Conservation (phyloP, 306 rosid genomes). For the Hylodesmum podocarpum region DNA sequence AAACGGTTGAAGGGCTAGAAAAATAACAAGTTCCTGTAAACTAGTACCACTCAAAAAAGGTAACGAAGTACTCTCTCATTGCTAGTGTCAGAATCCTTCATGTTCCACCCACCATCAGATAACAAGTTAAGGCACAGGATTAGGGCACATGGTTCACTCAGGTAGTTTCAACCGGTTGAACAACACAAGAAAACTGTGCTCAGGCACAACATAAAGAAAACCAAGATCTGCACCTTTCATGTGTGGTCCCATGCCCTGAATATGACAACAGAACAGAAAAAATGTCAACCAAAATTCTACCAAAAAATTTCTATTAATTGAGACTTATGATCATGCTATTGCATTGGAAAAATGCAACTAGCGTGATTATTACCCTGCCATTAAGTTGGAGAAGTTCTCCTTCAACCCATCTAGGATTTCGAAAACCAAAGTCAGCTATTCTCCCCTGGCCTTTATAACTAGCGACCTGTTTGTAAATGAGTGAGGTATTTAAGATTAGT, state of each 20-base stretch:
- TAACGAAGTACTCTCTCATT: conserved; percentile 20
- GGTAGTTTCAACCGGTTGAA: conserved; percentile 94
- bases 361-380: conserved; percentile 67
- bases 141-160: conserved; percentile 41
- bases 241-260: conserved; percentile 91
- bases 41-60: conserved; percentile 25
- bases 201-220: conserved; percentile 80
- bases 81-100: conserved; percentile 30
- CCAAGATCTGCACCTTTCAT: conserved; percentile 97
- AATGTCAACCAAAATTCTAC: conserved; percentile 11
- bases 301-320: background rate
- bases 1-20: conserved; percentile 8
- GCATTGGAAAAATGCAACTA: background rate
- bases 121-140: conserved; percentile 4
- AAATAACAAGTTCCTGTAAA: conserved; percentile 28
- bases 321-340: conserved; percentile 19
- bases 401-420: conserved; percentile 89
- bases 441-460: conserved; percentile 94
- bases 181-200: conserved; percentile 93
- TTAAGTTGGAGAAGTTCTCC: conserved; percentile 96
- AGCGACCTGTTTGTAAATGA: conserved; percentile 60
- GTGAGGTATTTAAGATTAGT: conserved; percentile 14
- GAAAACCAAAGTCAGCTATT: conserved; percentile 86
- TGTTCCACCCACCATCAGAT: conserved; percentile 12
- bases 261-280: conserved; percentile 20